Percentiles rank a stretch among this genome's conserved stretches.
phyloP scores from a whole-genome alignment of 179 eudicot genomes.

The Spinacia oleracea region DNA sequence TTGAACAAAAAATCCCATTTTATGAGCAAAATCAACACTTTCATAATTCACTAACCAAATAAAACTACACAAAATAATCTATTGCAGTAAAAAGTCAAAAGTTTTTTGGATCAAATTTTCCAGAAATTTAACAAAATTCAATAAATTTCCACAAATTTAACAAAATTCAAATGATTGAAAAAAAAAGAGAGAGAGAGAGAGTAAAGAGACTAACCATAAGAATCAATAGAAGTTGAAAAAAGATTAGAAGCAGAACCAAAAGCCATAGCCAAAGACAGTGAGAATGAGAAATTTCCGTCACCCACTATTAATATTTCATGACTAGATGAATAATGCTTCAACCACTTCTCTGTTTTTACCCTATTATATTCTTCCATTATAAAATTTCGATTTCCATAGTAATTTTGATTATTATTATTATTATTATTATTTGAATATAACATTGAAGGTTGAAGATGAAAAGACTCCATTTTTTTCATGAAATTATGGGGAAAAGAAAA shows the following conservation, averaged over 20 bases:
- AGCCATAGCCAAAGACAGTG: conserved; percentile 21
- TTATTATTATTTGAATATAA: not conserved
- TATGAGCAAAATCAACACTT: not conserved
- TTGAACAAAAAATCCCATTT: not conserved
- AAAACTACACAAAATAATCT: not conserved
- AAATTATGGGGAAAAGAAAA: too few species aligned
- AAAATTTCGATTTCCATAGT: not conserved
- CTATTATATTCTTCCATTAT: not conserved
- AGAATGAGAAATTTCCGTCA: conserved; percentile 30
- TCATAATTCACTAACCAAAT: not conserved
- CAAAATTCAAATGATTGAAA: too few species aligned
- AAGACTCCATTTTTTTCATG: not conserved
- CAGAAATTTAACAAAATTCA: too few species aligned
- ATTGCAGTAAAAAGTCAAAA: not conserved
- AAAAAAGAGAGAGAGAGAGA: not conserved
- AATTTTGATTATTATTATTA: not conserved
- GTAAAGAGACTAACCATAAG: not conserved
- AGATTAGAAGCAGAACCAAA: conserved; percentile 24
- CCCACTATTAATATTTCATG: conserved; percentile 25
- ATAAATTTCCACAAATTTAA: too few species aligned
- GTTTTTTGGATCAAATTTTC: not conserved
- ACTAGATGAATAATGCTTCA: conserved; percentile 24
- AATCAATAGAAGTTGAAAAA: conserved; percentile 21
- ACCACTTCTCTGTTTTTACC: conserved; percentile 18
- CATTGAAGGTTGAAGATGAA: not conserved